These are phyloP conservation scores for Fraxinus albicans DNA, from an alignment of 305 asterid genomes.

Conservation along the genomic window DNA sequence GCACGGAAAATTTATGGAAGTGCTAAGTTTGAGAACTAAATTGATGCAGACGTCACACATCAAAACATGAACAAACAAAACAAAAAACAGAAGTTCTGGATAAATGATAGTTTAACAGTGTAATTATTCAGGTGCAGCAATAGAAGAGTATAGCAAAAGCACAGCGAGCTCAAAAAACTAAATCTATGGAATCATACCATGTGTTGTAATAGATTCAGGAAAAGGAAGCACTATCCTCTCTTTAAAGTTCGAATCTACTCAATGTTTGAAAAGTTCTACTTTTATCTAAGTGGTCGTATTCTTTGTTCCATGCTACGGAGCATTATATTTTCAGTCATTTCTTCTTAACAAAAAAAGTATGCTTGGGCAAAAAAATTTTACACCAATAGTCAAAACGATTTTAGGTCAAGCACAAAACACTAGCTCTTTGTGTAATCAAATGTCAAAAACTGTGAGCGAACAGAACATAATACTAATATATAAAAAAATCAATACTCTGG, in stretches of 20 bases:
- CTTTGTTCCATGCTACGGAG: background rate
- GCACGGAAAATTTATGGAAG: constrained; percentile 24
- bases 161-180: constrained; percentile 3
- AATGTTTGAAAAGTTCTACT: background rate
- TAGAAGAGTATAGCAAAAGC: background rate
- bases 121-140: constrained; percentile 6
- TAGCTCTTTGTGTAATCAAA: background rate
- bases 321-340: background rate
- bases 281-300: background rate
- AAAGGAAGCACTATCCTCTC: background rate
- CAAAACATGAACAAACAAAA: background rate
- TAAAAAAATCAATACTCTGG: background rate
- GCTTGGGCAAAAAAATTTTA: background rate
- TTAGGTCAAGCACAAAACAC: background rate
- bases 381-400: background rate
- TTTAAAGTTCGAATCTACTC: background rate
- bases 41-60: constrained; percentile 5
- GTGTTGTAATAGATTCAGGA: constrained; percentile 5
- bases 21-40: constrained; percentile 11
- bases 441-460: background rate
- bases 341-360: background rate
- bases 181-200: constrained; percentile 3
- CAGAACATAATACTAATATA: background rate
- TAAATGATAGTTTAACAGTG: background rate
- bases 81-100: background rate